phyloP scores from a whole-genome alignment of 208 protist genomes.

The Leishmania gerbilli region DNA sequence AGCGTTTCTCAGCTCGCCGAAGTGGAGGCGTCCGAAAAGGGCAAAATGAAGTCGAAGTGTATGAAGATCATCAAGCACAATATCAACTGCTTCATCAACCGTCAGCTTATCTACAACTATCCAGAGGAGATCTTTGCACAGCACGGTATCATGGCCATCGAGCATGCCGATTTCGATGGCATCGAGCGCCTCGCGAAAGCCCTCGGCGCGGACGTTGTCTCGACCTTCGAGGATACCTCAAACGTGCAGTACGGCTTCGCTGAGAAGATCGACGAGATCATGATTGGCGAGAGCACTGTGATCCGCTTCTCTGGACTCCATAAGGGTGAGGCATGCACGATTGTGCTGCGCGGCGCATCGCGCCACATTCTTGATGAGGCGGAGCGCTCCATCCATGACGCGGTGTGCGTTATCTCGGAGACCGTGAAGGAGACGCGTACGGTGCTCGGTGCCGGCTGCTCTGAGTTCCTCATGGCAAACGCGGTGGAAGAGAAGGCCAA shows the following conservation, averaged over 20 bases:
- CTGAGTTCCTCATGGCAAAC: constrained; percentile 98
- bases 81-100: constrained; percentile 99
- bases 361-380: constrained; percentile 99
- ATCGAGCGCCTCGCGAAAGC: constrained; percentile 95
- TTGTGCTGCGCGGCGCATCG: constrained; percentile 99
- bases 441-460: constrained; percentile 97
- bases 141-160: constrained; percentile 97
- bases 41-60: constrained; percentile 94
- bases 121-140: constrained; percentile 99
- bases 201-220: constrained; percentile 98
- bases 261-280: constrained; percentile 98
- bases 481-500: constrained; percentile 97
- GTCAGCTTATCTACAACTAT: constrained; percentile 99
- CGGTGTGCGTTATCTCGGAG: constrained; percentile 98
- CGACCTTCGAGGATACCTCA: constrained; percentile 98
- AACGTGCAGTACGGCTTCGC: constrained; percentile 96
- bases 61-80: constrained; percentile 97
- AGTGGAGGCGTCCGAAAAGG: constrained; percentile 99
- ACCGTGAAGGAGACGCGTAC: constrained; percentile 95
- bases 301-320: constrained; percentile 97
- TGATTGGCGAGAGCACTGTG: constrained; percentile 98
- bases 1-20: constrained; percentile 95
- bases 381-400: constrained; percentile 99
- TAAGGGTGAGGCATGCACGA: constrained; percentile 97
- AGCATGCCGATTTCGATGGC: constrained; percentile 99